A percentile compares a stretch with the other conserved stretches of the same genome.
These are phyloP conservation scores for Ceratocystis huliohia DNA, from an alignment of 2,329 filamentous ascomycete species.

Conservation along the genomic window DNA sequence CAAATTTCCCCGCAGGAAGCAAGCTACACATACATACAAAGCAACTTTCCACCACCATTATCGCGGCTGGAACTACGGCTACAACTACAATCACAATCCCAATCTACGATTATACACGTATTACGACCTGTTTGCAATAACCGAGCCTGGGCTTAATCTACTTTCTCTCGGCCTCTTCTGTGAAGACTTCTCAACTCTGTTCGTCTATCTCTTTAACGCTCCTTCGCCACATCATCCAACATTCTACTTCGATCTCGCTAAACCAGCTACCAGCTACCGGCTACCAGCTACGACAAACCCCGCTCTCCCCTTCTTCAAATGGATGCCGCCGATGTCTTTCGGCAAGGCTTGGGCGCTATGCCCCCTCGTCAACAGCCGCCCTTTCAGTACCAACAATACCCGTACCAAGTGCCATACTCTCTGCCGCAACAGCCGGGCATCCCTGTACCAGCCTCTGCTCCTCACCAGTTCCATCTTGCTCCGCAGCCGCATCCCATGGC, in stretches of 20 bases:
- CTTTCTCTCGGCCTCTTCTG: neutral
- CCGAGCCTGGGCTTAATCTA: neutral
- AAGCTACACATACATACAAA: neutral
- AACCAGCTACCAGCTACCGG: too few species aligned
- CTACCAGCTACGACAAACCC: neutral
- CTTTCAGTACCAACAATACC: conserved; percentile 18
- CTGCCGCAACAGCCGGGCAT: conserved; percentile 19
- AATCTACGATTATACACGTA: neutral
- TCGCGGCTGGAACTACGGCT: neutral
- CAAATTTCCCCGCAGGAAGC: neutral
- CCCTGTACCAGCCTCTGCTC: conserved; percentile 11
- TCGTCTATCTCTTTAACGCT: neutral
- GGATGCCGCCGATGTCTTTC: conserved; percentile 48
- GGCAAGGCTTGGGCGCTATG: conserved; percentile 40
- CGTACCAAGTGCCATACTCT: conserved; percentile 18
- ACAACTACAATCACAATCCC: neutral
- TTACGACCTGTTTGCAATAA: neutral
- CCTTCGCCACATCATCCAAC: neutral
- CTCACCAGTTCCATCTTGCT: conserved; percentile 16
- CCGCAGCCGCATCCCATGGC: conserved; percentile 25
- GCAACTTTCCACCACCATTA: too few species aligned
- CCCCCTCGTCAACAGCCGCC: conserved; percentile 21
- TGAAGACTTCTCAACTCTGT: neutral
- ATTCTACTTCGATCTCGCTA: neutral
- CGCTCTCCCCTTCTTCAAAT: conserved; percentile 29